Conservation (phyloP, 192 early-diverging fungal genomes). For the Coemansia sp. region DNA sequence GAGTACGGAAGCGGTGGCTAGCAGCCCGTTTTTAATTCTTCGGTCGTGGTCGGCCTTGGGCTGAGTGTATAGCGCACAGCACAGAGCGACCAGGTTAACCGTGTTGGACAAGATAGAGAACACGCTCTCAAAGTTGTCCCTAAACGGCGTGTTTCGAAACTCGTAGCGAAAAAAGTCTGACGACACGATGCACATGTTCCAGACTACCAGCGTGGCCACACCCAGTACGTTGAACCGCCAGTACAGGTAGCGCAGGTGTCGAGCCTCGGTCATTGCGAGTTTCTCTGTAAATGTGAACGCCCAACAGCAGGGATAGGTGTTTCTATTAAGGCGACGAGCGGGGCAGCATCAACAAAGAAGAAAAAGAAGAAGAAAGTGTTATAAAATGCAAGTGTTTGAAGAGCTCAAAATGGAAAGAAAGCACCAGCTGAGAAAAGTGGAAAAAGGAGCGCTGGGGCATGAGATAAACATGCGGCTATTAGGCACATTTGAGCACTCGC, state of each 20-base stretch:
- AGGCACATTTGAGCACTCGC: constrained; percentile 21
- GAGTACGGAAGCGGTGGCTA: constrained; percentile 55
- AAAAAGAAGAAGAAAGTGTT: background rate
- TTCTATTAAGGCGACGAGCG: background rate
- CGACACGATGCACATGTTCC: constrained; percentile 79
- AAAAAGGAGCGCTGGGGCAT: no score
- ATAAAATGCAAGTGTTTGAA: background rate
- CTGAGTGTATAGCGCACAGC: constrained; percentile 50
- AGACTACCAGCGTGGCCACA: constrained; percentile 68
- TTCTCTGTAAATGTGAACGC: background rate
- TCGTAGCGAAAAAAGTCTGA: constrained; percentile 66
- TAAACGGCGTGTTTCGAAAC: constrained; percentile 60
- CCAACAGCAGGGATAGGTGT: background rate
- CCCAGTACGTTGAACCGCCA: constrained; percentile 67
- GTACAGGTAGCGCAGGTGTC: constrained; percentile 27
- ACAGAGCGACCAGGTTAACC: constrained; percentile 58
- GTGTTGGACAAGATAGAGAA: constrained; percentile 64
- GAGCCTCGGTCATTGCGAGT: constrained; percentile 9
- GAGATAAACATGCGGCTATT: background rate
- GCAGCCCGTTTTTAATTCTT: constrained; percentile 40
- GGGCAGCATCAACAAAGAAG: background rate
- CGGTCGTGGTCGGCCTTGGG: constrained; percentile 39
- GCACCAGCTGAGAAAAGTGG: background rate
- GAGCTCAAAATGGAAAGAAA: background rate
- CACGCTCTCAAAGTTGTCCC: constrained; percentile 71